phyloP scores from a whole-genome alignment of 768 basidiomycete species.

The Polyporus arcularius region DNA sequence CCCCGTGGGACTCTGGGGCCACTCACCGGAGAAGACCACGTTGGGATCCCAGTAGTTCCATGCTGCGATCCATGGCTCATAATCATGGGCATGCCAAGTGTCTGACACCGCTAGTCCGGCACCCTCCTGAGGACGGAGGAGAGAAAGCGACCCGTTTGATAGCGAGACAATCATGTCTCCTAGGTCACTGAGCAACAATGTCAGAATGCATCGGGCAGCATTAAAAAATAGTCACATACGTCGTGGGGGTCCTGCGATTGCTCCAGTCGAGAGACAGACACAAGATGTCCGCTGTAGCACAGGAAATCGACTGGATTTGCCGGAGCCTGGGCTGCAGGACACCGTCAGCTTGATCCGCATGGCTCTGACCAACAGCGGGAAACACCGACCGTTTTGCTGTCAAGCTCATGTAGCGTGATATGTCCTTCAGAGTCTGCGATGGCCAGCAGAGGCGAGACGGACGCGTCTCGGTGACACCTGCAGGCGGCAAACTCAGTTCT shows the following conservation, averaged over 20 bases:
- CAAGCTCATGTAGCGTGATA: constrained; percentile 64
- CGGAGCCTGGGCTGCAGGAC: constrained; percentile 28
- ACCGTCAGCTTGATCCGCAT: not conserved
- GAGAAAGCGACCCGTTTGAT: constrained; percentile 75
- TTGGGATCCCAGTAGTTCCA: constrained; percentile 88
- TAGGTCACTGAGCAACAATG: constrained; percentile 37
- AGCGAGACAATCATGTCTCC: constrained; percentile 77
- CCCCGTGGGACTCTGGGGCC: not conserved
- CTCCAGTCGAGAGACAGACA: constrained; percentile 96
- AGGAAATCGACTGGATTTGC: constrained; percentile 44
- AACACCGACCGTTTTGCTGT: constrained; percentile 43
- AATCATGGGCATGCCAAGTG: constrained; percentile 87
- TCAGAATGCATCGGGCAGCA: not conserved
- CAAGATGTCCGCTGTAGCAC: constrained; percentile 56
- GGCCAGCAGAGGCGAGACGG: constrained; percentile 53
- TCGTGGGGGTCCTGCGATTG: constrained; percentile 54
- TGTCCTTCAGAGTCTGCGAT: constrained; percentile 87
- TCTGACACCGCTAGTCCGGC: constrained; percentile 46
- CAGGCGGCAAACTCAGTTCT: not conserved
- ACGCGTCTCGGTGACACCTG: constrained; percentile 60
- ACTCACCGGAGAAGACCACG: constrained; percentile 80
- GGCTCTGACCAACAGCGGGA: not conserved
- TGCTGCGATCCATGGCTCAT: constrained; percentile 91
- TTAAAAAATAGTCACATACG: constrained; percentile 36
- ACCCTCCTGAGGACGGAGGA: constrained; percentile 52